Evolutionary conservation across 257 asterid species (phyloP).

Genomic region (Gentiana dahurica): DNA sequence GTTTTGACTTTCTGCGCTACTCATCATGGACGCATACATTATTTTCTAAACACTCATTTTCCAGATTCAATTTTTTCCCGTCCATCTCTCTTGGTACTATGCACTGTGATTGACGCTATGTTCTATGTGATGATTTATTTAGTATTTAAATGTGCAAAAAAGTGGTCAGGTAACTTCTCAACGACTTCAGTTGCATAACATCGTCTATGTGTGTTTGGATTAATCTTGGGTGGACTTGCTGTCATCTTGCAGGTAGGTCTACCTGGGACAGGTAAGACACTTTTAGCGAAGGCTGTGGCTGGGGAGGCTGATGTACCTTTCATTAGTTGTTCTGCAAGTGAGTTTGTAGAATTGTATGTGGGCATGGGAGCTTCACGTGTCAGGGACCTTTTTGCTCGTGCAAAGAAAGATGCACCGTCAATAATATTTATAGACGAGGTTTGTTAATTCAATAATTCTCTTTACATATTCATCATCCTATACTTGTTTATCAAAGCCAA

Average conservation of each 20-base stretch:
- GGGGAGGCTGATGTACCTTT: slow-evolving; percentile 99
- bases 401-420: slow-evolving; percentile 98
- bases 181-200: too few relatives aligned
- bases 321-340: slow-evolving; percentile 98
- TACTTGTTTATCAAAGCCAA: not conserved
- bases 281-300: slow-evolving; percentile 96
- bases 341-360: slow-evolving; percentile 94
- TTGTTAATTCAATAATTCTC: slow-evolving; percentile 3
- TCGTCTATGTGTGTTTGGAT: too few relatives aligned
- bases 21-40: too few relatives aligned
- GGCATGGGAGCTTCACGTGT: slow-evolving; percentile 99
- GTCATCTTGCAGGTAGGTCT: slow-evolving; percentile 72
- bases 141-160: too few relatives aligned
- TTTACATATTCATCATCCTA: not conserved
- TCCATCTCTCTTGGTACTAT: too few relatives aligned
- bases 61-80: too few relatives aligned
- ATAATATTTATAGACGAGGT: slow-evolving; percentile 98
- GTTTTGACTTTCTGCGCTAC: too few relatives aligned
- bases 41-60: too few relatives aligned
- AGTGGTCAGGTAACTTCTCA: too few relatives aligned
- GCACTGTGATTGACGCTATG: too few relatives aligned
- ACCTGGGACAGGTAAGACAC: slow-evolving; percentile 99
- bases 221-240: not conserved
- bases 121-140: too few relatives aligned
- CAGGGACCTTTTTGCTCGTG: slow-evolving; percentile 96